Base-by-base conservation (phyloP, 2,329 filamentous ascomycete genomes). In the Sporothrix schenckii region DNA sequence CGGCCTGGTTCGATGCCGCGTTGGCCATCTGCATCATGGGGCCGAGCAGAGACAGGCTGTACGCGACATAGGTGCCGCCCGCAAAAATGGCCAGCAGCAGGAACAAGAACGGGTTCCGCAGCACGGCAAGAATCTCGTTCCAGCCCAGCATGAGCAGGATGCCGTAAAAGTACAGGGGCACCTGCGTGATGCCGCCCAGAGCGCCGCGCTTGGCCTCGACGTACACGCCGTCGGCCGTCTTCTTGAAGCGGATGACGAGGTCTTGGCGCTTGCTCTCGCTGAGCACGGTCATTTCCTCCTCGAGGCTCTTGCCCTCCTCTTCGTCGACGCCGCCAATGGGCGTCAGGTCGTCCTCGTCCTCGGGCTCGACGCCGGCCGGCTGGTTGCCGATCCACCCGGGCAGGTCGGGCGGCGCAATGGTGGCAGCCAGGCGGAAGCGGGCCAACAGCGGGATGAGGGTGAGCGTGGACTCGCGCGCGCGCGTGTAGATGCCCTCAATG, bases 171-270 rank as follows among this genome's bases (percentile, higher is more conserved):
- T 97, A 98, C 72, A 97, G 82, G 6, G 95, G 95, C 66, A 99
- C 89, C 80, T 97, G 94, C 4, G 94, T 92, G 76, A 99, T 92
- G 70, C 94, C 94, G 69, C 95, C 95, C 78, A 99, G 96, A 54
- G 95, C 95, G 78, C 94, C 94, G 71, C 95, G 89, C 86, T 99
- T 99, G 66, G 95, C 95, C 82, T 99, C 95, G 54, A 99, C 94
- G 76, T 97, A 99, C 4, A 99, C 94, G 9, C 94, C 95, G 78
- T 99, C 95, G 1, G 95, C 95, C 49, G 93, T 95, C 86, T 98
- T 98, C 86, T 97, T 98, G 86, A 99, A 99, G 69, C 95, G 88
- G 16, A 97, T 91, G 11, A 93, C 92, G 39, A 99, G 86, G 78
- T 99, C 94, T 78, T 97, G 92, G 72, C 92, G 88, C 82, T 97